A percentile compares a stretch with the other conserved stretches of the same genome.
Conservation (phyloP, 2,329 filamentous ascomycete genomes). For the Penicillium sp. region DNA sequence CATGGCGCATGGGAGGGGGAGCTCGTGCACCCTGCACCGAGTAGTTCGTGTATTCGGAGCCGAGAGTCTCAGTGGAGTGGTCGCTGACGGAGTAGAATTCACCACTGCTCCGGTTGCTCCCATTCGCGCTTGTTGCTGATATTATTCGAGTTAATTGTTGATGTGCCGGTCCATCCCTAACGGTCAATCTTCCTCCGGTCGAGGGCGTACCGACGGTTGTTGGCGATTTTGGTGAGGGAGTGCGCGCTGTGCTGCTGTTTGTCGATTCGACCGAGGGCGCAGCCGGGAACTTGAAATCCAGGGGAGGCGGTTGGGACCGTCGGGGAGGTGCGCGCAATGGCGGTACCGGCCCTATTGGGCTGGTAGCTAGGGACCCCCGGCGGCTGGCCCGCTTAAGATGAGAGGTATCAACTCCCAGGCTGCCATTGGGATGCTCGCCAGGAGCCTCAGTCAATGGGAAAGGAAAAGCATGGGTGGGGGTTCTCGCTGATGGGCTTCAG, state of each 20-base stretch:
- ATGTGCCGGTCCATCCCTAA: slow-evolving; percentile 32
- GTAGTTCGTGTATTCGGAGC: slow-evolving; percentile 71
- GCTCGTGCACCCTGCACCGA: slow-evolving; percentile 51
- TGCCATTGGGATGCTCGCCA: slow-evolving; percentile 27
- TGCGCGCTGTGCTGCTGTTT: slow-evolving; percentile 27
- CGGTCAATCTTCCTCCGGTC: slow-evolving; percentile 14
- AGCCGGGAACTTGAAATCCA: slow-evolving; percentile 57
- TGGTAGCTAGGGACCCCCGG: slow-evolving; percentile 25
- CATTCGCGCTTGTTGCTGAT: slow-evolving; percentile 69
- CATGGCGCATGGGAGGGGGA: slow-evolving; percentile 37
- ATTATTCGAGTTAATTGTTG: slow-evolving; percentile 61
- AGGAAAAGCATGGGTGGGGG: slow-evolving; percentile 33
- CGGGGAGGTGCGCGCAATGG: slow-evolving; percentile 42
- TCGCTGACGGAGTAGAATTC: slow-evolving; percentile 96
- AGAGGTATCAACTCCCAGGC: slow-evolving; percentile 35
- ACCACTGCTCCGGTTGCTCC: slow-evolving; percentile 82
- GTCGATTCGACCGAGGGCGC: slow-evolving; percentile 35
- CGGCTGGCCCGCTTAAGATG: slow-evolving; percentile 26
- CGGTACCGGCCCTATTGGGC: slow-evolving; percentile 37
- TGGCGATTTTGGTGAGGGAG: slow-evolving; percentile 29
- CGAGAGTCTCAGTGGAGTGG: slow-evolving; percentile 86
- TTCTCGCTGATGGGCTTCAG: slow-evolving; percentile 30
- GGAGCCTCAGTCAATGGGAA: slow-evolving; percentile 32
- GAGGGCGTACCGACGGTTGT: slow-evolving; percentile 21
- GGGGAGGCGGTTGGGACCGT: slow-evolving; percentile 36